Evolutionary conservation across 2,329 filamentous ascomycete genomes (phyloP), one percentile per base, ranked within the genome.

Genomic region (Pseudocercospora fijiensis): DNA sequence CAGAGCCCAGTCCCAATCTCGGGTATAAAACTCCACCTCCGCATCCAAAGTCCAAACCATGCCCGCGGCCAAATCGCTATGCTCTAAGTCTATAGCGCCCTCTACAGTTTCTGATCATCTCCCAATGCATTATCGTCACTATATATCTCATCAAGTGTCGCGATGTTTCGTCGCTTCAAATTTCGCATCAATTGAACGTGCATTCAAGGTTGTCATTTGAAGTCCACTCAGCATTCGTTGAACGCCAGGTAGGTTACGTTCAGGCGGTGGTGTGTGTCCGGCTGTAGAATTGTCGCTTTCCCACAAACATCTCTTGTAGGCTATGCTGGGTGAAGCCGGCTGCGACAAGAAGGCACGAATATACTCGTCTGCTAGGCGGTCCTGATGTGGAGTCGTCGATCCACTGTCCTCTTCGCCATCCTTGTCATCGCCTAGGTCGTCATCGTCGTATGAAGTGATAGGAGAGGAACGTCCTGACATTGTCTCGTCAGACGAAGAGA

Each of bases 401-500:
- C 33, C 33, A 41, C 37, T 41, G 37, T 60, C 47, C 3, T 57
- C 65, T 24, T 62, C 63, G 10, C 57, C 52, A 8, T 62, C 60
- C 2, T 62, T 61, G n/a, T 61, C 57, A 47, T 66, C 66, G 52
- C 57, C 60, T 20, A 63, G 63, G 55, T 68, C 67, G 22, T 70
- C 66, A 18, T 70, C 68, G 13, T 67, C 65, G 43, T 69, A 69
- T 1, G 64, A 67, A 33, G 68, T 70, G 11, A 60, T 59, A 4
- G 68, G 68, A 1, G 68, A 69, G n/a, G 68, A 70, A 22, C 59
- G 64, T 11, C 67, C 68, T 16, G 68, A 70, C 26, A n/a, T 51
- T 16, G 60, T 64, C 22, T 68, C 68, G 43, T 70, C 68, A 1
- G 67, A 70, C 18, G 68, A 70, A 11, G 68, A 70, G 3, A 65